Percentiles rank a stretch among this genome's conserved stretches.
phyloP scores from a whole-genome alignment of 306 rosid species.

The Medicago ruthenica region DNA sequence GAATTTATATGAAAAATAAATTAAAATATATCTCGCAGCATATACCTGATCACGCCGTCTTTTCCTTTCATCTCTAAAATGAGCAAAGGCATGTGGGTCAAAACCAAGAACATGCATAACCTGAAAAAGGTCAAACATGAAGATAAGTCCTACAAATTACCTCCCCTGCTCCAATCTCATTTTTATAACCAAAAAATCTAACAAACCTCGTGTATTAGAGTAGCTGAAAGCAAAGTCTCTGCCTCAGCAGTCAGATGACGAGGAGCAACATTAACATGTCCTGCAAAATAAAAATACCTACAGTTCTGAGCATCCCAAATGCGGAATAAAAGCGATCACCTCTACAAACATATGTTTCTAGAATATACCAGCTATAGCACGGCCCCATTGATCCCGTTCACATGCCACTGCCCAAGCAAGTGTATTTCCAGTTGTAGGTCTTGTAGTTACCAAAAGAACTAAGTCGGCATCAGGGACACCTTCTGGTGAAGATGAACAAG shows the following conservation, averaged over 20 bases:
- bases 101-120: conserved; percentile 99
- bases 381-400: conserved; percentile 99
- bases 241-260: conserved; percentile 99
- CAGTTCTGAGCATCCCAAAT: conserved; percentile 38
- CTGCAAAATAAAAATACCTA: conserved; percentile 48
- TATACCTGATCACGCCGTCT: conserved; percentile 86
- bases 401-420: conserved; percentile 99
- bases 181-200: conserved; percentile 13
- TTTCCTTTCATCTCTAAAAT: conserved; percentile 97
- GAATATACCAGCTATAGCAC: conserved; percentile 89
- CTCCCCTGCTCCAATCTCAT: conserved; percentile 33
- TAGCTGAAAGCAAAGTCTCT: conserved; percentile 93
- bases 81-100: conserved; percentile 98
- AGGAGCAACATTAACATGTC: conserved; percentile 99
- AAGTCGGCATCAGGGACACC: conserved; percentile 90
- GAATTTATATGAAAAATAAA: neutral
- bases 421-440: conserved; percentile 98
- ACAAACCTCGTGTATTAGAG: conserved; percentile 94
- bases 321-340: conserved; percentile 25
- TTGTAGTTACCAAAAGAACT: conserved; percentile 95
- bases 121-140: conserved; percentile 51
- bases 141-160: conserved; percentile 34
- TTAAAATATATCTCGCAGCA: conserved; percentile 21
- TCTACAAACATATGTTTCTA: conserved; percentile 35
- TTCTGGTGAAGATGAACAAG: conserved; percentile 56